Evolutionary conservation across 2,329 filamentous ascomycete species (phyloP), one percentile per base, ranked within the genome.

Genomic region (Fusarium abutilonis): DNA sequence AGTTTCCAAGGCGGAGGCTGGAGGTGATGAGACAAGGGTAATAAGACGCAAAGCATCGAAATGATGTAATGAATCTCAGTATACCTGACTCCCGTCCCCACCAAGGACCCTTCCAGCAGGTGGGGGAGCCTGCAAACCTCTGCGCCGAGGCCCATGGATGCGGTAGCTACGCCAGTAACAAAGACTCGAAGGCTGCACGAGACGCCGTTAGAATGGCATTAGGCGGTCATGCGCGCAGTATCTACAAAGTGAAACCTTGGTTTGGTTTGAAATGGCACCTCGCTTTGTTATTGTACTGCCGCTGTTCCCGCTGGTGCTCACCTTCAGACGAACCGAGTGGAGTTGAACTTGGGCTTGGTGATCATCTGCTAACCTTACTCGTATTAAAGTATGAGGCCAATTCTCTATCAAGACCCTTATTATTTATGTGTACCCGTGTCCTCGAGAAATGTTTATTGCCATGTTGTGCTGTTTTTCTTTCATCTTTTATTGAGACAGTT

Each of bases 221-320:
- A 48, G 46, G 34, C 56, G 56, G 56, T 60, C 56, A 60, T 42
- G 55, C 42, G 56, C 60, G 56, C 48, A 60, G 38, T 29, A 60
- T 60, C 49, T 40, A 43, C 31, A 60, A 45, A 19, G 14, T 23
- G 56, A 60, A 60, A 55, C 48, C 48, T 47, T 43, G 56, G 31
- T 42, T 59, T 59, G 52, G 31, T 19, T 60, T 42, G 23, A 60
- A 42, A 45, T 21, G 14, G 41, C 41, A 14, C 34, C 31, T 14
- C 13, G 31, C 31, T 19, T 11, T 28, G 28, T 26, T 42, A 45
- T 58, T 39, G 26, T 31, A 29, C 56, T 40, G 56, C 56, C 56
- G 56, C 56, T 17, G 32, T 31, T 60, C 29, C 56, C 56, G 56
- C 55, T 45, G 34, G 46, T 46, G n/a, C 35, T 47, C 26, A 21